Percentiles rank a stretch among this genome's conserved stretches.
Evolutionary conservation across 2,329 filamentous ascomycete genomes (phyloP).

Genomic region (Arthrobotrys iridis): DNA sequence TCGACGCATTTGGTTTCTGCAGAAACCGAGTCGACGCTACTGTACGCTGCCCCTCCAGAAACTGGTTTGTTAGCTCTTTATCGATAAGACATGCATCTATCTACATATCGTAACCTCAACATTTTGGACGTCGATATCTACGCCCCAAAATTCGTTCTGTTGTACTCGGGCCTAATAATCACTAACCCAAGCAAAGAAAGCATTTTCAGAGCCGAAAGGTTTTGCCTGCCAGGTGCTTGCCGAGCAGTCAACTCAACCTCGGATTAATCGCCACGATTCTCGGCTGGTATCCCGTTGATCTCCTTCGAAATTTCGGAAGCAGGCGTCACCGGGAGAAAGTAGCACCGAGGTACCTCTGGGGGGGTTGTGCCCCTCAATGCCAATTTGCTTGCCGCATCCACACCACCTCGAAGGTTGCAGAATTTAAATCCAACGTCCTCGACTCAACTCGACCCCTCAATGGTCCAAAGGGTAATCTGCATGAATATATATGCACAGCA

Average conservation of each 20-base stretch:
- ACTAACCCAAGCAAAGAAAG: neutral
- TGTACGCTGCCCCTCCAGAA: slow-evolving; percentile 45
- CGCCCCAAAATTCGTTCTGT: neutral
- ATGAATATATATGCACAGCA: slow-evolving; percentile 30
- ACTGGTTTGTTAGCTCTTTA: slow-evolving; percentile 30
- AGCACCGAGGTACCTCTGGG: slow-evolving; percentile 33
- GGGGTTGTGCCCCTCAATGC: slow-evolving; percentile 44
- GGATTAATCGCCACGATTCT: slow-evolving; percentile 53
- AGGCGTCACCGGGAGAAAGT: slow-evolving; percentile 32
- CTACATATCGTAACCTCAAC: neutral
- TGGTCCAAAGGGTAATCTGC: slow-evolving; percentile 9
- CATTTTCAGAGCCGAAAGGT: neutral
- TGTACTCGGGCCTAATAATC: neutral
- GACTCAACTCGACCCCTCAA: slow-evolving; percentile 9
- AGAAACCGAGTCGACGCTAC: slow-evolving; percentile 23
- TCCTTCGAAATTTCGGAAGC: slow-evolving; percentile 7
- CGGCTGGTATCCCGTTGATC: slow-evolving; percentile 1
- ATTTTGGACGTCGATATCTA: neutral
- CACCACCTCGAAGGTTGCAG: slow-evolving; percentile 25
- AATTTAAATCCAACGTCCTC: slow-evolving; percentile 52
- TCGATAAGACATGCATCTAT: slow-evolving; percentile 55
- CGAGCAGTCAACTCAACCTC: slow-evolving; percentile 9
- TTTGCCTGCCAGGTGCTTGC: neutral
- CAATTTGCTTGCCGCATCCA: slow-evolving; percentile 31
- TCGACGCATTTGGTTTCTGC: slow-evolving; percentile 33